A percentile compares a stretch with the other conserved stretches of the same genome.
These are phyloP conservation scores for Phytophthora europaea DNA, from an alignment of 352 stramenopile species.

Conservation along the genomic window DNA sequence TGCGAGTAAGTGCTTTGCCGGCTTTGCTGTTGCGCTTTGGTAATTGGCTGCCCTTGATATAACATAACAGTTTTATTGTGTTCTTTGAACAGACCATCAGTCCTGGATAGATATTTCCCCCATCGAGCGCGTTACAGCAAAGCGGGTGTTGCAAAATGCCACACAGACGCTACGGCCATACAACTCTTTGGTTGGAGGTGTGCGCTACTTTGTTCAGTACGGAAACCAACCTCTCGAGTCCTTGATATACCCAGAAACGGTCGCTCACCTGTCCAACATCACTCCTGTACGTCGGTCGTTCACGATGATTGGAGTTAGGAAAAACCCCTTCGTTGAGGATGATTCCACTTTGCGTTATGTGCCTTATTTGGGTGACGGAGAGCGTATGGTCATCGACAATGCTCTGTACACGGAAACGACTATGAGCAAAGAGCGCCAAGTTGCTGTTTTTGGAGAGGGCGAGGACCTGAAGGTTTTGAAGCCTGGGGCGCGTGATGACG, in stretches of 20 bases:
- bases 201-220: conserved; percentile 49
- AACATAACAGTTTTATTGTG: background rate
- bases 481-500: conserved; percentile 56
- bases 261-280: conserved; percentile 58
- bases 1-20: conserved; percentile 36
- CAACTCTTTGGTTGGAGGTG: conserved; percentile 52
- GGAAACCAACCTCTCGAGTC: conserved; percentile 18
- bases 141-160: conserved; percentile 31
- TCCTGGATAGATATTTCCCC: conserved; percentile 33
- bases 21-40: background rate
- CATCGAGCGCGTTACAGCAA: conserved; percentile 46
- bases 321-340: conserved; percentile 82
- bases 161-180: conserved; percentile 19
- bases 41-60: background rate
- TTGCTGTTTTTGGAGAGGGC: conserved; percentile 51
- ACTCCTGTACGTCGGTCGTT: conserved; percentile 61
- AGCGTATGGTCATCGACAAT: conserved; percentile 64
- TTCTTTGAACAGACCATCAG: conserved; percentile 38
- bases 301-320: conserved; percentile 78
- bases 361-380: conserved; percentile 90
- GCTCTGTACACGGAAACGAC: conserved; percentile 70
- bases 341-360: conserved; percentile 89
- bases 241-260: conserved; percentile 61
- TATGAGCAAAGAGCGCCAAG: conserved; percentile 61
- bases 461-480: conserved; percentile 49